Percentiles rank a stretch among this genome's conserved stretches.
phyloP scores from a whole-genome alignment of 495 filamentous ascomycete species.

The Aspergillus sclerotioniger region DNA sequence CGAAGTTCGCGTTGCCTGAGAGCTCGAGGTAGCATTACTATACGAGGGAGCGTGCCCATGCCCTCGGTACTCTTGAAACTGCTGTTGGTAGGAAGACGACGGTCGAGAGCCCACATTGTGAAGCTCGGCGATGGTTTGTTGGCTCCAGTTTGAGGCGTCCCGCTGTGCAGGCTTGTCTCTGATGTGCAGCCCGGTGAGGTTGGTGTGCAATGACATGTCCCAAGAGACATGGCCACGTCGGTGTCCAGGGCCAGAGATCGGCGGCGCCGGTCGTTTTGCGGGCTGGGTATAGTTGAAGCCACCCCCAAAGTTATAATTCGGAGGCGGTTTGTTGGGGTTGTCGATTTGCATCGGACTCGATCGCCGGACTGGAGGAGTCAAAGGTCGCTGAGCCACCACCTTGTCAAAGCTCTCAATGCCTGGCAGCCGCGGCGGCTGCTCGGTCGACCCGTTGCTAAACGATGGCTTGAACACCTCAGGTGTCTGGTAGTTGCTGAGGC shows the following conservation, averaged over 20 bases:
- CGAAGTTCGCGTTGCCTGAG: slow-evolving; percentile 53
- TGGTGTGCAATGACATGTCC: slow-evolving; percentile 74
- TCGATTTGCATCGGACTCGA: slow-evolving; percentile 71
- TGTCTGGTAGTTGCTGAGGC: slow-evolving; percentile 57
- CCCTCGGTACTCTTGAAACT: slow-evolving; percentile 31
- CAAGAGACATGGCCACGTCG: slow-evolving; percentile 64
- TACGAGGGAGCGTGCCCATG: slow-evolving; percentile 28
- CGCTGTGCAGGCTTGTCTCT: slow-evolving; percentile 48
- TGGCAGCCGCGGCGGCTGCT: slow-evolving; percentile 65
- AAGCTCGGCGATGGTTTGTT: slow-evolving; percentile 47
- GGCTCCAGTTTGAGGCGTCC: slow-evolving; percentile 54
- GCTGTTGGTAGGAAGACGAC: slow-evolving; percentile 42
- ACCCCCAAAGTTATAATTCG: slow-evolving; percentile 32
- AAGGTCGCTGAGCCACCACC: slow-evolving; percentile 53
- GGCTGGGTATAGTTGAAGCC: slow-evolving; percentile 49
- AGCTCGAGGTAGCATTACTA: slow-evolving; percentile 22
- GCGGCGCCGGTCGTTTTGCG: slow-evolving; percentile 44
- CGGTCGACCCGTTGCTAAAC: slow-evolving; percentile 46
- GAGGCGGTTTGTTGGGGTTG: slow-evolving; percentile 38
- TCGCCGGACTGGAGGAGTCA: slow-evolving; percentile 61
- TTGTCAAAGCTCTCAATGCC: slow-evolving; percentile 91
- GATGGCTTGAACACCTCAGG: slow-evolving; percentile 55
- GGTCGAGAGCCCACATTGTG: slow-evolving; percentile 43
- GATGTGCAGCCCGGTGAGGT: slow-evolving; percentile 72
- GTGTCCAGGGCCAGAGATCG: slow-evolving; percentile 54